Conservation (phyloP, 2,329 filamentous ascomycete species). For the Diaporthe nobilis region DNA sequence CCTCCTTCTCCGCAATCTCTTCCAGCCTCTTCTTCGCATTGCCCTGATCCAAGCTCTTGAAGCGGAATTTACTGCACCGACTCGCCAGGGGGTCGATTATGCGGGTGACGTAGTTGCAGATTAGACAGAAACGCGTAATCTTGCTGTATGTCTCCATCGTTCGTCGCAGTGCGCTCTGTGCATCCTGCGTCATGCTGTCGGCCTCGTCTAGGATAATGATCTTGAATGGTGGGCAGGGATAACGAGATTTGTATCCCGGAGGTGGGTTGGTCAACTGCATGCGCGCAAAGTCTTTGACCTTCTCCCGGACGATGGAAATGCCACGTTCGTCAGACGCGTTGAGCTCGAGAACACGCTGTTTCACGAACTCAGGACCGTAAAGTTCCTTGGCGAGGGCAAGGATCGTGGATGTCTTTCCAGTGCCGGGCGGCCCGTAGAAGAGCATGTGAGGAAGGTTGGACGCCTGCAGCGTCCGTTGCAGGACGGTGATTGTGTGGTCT, state of each 20-base stretch:
- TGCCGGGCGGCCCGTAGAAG: slow-evolving; percentile 97
- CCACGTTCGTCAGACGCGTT: slow-evolving; percentile 99
- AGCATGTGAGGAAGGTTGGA: slow-evolving; percentile 99
- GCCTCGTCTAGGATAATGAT: slow-evolving; percentile 99
- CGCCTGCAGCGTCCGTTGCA: slow-evolving; percentile 93
- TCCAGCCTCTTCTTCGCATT: slow-evolving; percentile 85
- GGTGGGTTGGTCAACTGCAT: slow-evolving; percentile 92
- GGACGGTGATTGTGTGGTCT: slow-evolving; percentile 94
- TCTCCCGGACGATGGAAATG: slow-evolving; percentile 95
- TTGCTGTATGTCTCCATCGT: slow-evolving; percentile 99
- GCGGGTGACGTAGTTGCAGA: slow-evolving; percentile 98
- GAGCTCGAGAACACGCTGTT: slow-evolving; percentile 95
- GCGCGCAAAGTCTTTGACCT: slow-evolving; percentile 97
- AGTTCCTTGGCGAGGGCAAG: slow-evolving; percentile 97
- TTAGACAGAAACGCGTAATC: slow-evolving; percentile 96
- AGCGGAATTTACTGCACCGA: slow-evolving; percentile 96
- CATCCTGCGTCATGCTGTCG: slow-evolving; percentile 99
- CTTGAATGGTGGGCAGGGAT: slow-evolving; percentile 98
- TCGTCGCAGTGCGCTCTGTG: slow-evolving; percentile 89
- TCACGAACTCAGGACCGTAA: slow-evolving; percentile 94
- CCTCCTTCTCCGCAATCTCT: slow-evolving; percentile 86
- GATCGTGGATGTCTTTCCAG: slow-evolving; percentile 97
- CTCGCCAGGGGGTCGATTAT: slow-evolving; percentile 97
- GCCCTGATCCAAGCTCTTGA: slow-evolving; percentile 92
- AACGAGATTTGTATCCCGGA: slow-evolving; percentile 76